A percentile compares a stretch with the other conserved stretches of the same genome.
phyloP scores from a whole-genome alignment of 129 eudicot genomes.

The Pittosporum tobira region DNA sequence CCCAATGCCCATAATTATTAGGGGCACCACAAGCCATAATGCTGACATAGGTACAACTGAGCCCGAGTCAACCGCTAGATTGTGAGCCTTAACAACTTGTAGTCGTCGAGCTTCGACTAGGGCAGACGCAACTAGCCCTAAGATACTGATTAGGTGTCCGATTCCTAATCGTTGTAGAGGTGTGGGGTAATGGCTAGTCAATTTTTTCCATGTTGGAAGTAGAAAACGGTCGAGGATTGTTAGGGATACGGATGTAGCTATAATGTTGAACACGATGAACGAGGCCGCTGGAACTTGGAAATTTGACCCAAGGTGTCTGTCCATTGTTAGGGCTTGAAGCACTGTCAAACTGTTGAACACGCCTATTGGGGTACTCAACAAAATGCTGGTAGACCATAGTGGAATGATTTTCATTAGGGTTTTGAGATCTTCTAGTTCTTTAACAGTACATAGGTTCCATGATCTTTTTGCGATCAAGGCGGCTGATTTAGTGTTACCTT shows the following conservation, averaged over 20 bases:
- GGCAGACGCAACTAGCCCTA: constrained; percentile 24
- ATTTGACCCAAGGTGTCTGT: constrained; percentile 24
- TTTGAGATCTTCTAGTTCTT: constrained; percentile 53
- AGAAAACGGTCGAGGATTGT: constrained; percentile 24
- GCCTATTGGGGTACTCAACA: constrained; percentile 26
- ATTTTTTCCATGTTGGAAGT: constrained; percentile 28
- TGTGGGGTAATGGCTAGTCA: constrained; percentile 17
- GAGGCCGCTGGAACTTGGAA: constrained; percentile 39
- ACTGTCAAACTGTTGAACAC: constrained; percentile 19
- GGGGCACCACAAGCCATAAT: constrained; percentile 33
- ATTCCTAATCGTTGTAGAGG: constrained; percentile 35
- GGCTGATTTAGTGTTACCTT: constrained; percentile 11
- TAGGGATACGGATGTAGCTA: constrained; percentile 21
- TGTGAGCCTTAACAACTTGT: constrained; percentile 10
- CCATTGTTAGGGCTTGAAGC: constrained; percentile 48
- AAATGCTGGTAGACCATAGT: constrained; percentile 32
- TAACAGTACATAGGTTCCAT: constrained; percentile 40
- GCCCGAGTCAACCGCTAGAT: constrained; percentile 4
- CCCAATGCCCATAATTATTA: constrained; percentile 23
- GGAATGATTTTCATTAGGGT: constrained; percentile 29
- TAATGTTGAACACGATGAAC: constrained; percentile 23
- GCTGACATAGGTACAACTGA: constrained; percentile 35
- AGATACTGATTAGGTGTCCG: constrained; percentile 30
- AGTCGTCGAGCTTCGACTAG: constrained; percentile 27
- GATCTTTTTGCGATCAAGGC: constrained; percentile 18